Evolutionary conservation across 305 asterid species (phyloP).

Genomic region (Solanum chacoense): DNA sequence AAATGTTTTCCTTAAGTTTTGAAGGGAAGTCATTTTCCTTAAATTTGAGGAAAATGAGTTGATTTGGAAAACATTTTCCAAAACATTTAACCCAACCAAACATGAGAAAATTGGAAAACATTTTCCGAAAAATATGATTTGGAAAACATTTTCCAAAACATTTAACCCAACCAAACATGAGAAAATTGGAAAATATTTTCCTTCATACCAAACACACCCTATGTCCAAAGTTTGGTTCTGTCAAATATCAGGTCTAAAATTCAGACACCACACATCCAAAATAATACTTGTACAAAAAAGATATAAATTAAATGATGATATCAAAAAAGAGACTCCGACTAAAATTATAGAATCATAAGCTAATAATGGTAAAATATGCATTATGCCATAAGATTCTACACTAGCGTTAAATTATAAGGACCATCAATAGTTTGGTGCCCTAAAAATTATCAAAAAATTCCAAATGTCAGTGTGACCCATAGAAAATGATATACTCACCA

Average conservation of each 20-base stretch:
- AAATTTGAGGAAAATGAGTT: too few species aligned
- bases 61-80: too few species aligned
- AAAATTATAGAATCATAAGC: not conserved
- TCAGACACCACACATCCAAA: not conserved
- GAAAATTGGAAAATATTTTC: too few species aligned
- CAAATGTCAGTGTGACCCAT: not conserved
- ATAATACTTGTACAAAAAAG: not conserved
- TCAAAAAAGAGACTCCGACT: not conserved
- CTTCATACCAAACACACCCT: not conserved
- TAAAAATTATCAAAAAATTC: not conserved
- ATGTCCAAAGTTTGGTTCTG: not conserved
- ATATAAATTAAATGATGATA: not conserved
- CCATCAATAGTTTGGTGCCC: not conserved
- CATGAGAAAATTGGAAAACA: too few species aligned
- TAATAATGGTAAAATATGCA: not conserved
- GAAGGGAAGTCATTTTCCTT: too few species aligned
- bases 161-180: too few species aligned
- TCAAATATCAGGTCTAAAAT: not conserved
- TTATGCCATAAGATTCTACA: not conserved
- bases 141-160: too few species aligned
- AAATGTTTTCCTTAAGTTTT: too few species aligned
- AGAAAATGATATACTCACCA: not conserved
- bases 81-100: too few species aligned
- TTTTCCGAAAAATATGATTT: too few species aligned
- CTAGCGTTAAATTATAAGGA: not conserved